These are phyloP conservation scores for Annulohypoxylon truncatum DNA, from an alignment of 2,329 filamentous ascomycete genomes.

Conservation along the genomic window DNA sequence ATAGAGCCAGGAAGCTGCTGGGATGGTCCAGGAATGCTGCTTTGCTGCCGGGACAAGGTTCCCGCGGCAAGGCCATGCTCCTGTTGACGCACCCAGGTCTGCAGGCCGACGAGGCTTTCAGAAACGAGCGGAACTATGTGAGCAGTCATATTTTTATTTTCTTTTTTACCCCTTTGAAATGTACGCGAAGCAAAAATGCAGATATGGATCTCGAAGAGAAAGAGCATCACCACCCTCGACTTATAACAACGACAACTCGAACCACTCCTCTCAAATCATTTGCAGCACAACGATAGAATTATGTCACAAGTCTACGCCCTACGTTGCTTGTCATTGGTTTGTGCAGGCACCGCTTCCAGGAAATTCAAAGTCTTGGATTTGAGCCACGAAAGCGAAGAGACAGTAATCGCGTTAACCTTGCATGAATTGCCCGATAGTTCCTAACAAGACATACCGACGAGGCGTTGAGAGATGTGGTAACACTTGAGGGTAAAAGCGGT, in stretches of 20 bases:
- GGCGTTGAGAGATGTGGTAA: slow-evolving; percentile 29
- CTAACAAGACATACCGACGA: slow-evolving; percentile 14
- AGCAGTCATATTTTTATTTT: slow-evolving; percentile 36
- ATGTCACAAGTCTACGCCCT: slow-evolving; percentile 25
- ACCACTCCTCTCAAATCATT: background rate
- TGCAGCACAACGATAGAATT: background rate
- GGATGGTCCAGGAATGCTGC: slow-evolving; percentile 30
- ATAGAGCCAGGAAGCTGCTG: slow-evolving; percentile 36
- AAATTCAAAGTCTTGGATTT: slow-evolving; percentile 13
- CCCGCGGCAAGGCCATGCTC: slow-evolving; percentile 24
- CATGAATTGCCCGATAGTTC: slow-evolving; percentile 15
- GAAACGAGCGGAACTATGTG: slow-evolving; percentile 30
- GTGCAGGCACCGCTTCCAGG: background rate
- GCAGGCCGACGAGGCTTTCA: slow-evolving; percentile 27
- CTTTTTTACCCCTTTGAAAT: background rate
- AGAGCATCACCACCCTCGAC: slow-evolving; percentile 14
- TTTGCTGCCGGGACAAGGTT: slow-evolving; percentile 24
- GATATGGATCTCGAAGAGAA: slow-evolving; percentile 11
- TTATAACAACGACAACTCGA: slow-evolving; percentile 26
- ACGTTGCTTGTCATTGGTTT: slow-evolving; percentile 30
- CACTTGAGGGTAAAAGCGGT: background rate
- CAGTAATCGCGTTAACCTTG: slow-evolving; percentile 18
- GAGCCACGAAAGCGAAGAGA: slow-evolving; percentile 13
- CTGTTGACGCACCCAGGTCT: slow-evolving; percentile 24
- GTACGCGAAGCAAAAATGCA: slow-evolving; percentile 13